phyloP scores from a whole-genome alignment of 2,329 filamentous ascomycete species.

The Waltergamsia citrina region DNA sequence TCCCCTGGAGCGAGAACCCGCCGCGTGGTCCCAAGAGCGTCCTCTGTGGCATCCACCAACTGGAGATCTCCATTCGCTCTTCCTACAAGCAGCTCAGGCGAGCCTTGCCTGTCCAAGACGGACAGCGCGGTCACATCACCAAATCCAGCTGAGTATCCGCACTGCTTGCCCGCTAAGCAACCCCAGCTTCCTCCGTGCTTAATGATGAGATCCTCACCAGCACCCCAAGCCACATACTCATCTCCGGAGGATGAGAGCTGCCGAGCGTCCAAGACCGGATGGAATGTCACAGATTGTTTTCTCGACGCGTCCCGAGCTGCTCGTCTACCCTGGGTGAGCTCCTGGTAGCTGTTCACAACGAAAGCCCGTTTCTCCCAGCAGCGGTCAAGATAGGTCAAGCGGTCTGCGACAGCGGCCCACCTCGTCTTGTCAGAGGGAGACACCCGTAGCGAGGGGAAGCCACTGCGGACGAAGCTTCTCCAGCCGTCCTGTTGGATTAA shows the following conservation, averaged over 20 bases:
- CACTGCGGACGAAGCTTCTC: slow-evolving; percentile 35
- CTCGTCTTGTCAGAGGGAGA: slow-evolving; percentile 12
- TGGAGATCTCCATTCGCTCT: slow-evolving; percentile 39
- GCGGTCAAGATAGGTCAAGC: slow-evolving; percentile 38
- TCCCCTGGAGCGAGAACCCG: slow-evolving; percentile 9
- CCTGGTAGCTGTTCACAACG: slow-evolving; percentile 17
- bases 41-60: slow-evolving; percentile 17
- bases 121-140: slow-evolving; percentile 41
- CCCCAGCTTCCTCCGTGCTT: slow-evolving; percentile 21
- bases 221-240: slow-evolving; percentile 41
- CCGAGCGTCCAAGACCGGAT: slow-evolving; percentile 36
- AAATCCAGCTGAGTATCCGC: slow-evolving; percentile 30
- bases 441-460: slow-evolving; percentile 30
- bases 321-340: slow-evolving; percentile 8
- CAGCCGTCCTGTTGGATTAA: slow-evolving; percentile 34
- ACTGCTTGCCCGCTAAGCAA: slow-evolving; percentile 23
- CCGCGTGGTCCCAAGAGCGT: slow-evolving; percentile 16
- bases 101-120: slow-evolving; percentile 24
- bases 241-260: slow-evolving; percentile 21
- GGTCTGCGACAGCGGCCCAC: slow-evolving; percentile 31
- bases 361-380: slow-evolving; percentile 43
- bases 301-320: slow-evolving; percentile 9
- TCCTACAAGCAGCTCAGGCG: slow-evolving; percentile 31
- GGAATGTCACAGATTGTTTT: slow-evolving; percentile 28
- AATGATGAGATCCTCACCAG: slow-evolving; percentile 39